Base-by-base conservation (phyloP, 495 filamentous ascomycete species). In the Tuber microsphaerosporum region DNA sequence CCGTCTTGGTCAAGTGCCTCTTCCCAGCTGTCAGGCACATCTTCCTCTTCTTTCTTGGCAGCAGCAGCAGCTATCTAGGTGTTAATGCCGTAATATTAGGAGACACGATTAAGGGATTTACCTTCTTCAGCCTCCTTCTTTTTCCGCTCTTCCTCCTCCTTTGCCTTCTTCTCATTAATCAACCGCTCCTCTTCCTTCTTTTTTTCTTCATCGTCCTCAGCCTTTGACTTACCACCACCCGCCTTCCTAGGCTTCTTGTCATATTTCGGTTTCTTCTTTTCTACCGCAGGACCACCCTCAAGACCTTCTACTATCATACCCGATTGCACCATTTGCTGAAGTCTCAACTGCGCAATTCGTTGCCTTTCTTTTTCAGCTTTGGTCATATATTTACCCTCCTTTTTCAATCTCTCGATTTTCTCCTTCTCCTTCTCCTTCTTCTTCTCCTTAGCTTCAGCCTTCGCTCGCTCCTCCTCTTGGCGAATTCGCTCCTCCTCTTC, bases 391-490 rank as follows among this genome's bases (percentile, higher is more conserved):
- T 97, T 97, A 81, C 96, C 96, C 84, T 97, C 94, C 83, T 89
- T 94, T 86, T 95, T 95, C 22, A 97, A 88, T 84, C 97, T 92
- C 81, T 99, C 96, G 77, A 97, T 93, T 86, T 89, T 94, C 84
- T 97, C 92, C 84, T 92, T 96, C 83, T 99, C 96, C 84, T 92
- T 97, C 83, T 97, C 93, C 87, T 97, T 98, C 87, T 92, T 97
- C 71, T 87, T 85, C 19, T 90, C 89, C 79, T 90, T 91, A 43
- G 88, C 88, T 81, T 94, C 93, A 76, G 92, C 93, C 76, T 87
- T 89, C 84, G 87, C 90, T 82, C 87, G 88, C 84, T 96, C 94
- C 84, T 97, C 94, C 17, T 87, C 92, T 41, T 89, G 91, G 34
- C 74, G 77, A 12, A 84, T 76, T 37, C 87, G 86, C 82, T 90